Percentiles rank a stretch among this genome's conserved stretches.
phyloP scores from a whole-genome alignment of 768 basidiomycete species.

The Hortiboletus flavorubellus region DNA sequence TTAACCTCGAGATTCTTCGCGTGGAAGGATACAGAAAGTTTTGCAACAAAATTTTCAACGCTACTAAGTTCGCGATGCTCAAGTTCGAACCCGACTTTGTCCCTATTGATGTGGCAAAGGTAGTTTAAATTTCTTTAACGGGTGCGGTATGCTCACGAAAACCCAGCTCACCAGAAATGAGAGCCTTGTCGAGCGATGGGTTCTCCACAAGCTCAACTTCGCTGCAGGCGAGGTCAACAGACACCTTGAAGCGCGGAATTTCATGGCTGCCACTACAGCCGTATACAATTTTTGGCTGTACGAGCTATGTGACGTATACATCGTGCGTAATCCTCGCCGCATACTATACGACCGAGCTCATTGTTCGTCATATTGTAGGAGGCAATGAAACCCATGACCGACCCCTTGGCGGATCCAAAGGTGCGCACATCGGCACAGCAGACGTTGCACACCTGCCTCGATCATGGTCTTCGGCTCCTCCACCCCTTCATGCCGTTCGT shows the following conservation, averaged over 20 bases:
- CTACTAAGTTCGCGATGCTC: conserved; percentile 98
- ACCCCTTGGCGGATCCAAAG: conserved; percentile 59
- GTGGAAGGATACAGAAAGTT: conserved; percentile 99
- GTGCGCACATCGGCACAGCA: conserved; percentile 85
- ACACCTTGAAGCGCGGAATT: conserved; percentile 76
- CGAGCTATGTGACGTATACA: conserved; percentile 99
- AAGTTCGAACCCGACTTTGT: conserved; percentile 85
- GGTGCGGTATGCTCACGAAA: conserved; percentile 5
- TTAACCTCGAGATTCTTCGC: conserved; percentile 88
- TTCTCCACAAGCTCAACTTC: conserved; percentile 87
- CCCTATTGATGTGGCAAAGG: conserved; percentile 68
- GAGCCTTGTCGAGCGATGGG: conserved; percentile 92
- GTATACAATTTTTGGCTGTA: conserved; percentile 97
- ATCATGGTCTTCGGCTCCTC: conserved; percentile 81
- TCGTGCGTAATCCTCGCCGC: conserved; percentile 51
- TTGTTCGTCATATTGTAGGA: conserved; percentile 51
- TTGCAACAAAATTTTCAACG: conserved; percentile 99
- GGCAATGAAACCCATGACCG: conserved; percentile 98
- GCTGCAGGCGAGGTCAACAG: conserved; percentile 76
- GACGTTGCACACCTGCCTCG: conserved; percentile 93
- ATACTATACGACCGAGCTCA: background rate
- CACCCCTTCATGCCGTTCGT: conserved; percentile 99
- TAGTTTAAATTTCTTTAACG: conserved; percentile 27
- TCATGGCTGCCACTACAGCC: conserved; percentile 85
- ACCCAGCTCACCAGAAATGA: conserved; percentile 82